Evolutionary conservation across 768 basidiomycete genomes (phyloP), one percentile per base, ranked within the genome.

Genomic region (Russula foetens): DNA sequence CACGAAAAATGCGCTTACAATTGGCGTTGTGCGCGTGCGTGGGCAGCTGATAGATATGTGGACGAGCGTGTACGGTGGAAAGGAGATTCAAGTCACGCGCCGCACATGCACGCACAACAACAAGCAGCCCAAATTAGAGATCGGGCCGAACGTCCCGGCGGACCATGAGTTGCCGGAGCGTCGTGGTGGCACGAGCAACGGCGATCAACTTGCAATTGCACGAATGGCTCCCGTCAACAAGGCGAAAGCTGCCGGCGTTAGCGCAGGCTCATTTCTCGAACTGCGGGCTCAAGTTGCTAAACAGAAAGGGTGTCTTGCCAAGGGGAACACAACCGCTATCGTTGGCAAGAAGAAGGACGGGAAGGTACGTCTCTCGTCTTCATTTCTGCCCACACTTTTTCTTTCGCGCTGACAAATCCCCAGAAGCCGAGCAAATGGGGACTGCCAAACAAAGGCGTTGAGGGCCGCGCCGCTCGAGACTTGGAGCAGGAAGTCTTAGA

Each of bases 391-490:
- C 14, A 12, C 33, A 33, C 17, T 9, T 23, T 15, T 31, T 53
- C 24, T 58, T 26, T 29, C 7, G 9, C 29, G 47, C 33, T 14
- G 7, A 21, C 33, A 1, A n/a, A n/a, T n/a, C n/a, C n/a, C n/a
- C 62, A 92, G 90, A 92, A 90, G 78, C 80, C 84, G 3, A 85
- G 85, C 1, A 75, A 83, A 73, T 94, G 92, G 92, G 73, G 79
- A 4, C 82, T 82, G 38, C 81, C 83, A 53, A 92, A 92, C 67
- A 85, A 84, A 69, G 91, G 90, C 17, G 84, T 93, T 21, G 69
- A 79, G 3, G 73, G 72, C 7, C 83, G 92, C 1, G 83, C 83
- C 0, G 74, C 76, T 21, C 80, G 84, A 31, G 92, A 93, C 72
- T 69, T 84, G 7, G 86, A 90, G 67, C 77, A 85, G 2, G 89